phyloP scores from a whole-genome alignment of 1,284 basidiomycete species.

The Neolentinus lepideus region DNA sequence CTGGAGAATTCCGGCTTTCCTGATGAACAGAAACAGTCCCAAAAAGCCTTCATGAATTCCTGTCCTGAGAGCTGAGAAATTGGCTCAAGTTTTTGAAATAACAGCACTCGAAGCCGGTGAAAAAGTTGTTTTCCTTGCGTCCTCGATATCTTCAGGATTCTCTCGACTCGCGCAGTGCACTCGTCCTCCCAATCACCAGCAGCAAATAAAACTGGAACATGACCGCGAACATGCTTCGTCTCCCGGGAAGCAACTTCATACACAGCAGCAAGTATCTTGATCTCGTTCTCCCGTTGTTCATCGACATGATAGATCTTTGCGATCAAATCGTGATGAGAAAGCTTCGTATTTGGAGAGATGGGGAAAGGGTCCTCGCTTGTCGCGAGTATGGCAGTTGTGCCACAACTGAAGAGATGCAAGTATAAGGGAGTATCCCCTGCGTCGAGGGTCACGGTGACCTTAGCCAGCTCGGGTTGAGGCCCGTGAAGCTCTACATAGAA shows the following conservation, averaged over 20 bases:
- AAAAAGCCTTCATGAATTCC: slow-evolving; percentile 12
- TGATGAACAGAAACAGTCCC: slow-evolving; percentile 12
- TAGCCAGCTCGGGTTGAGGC: neutral
- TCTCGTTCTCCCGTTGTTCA: slow-evolving; percentile 9
- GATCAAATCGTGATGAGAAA: neutral
- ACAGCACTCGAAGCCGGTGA: slow-evolving; percentile 5
- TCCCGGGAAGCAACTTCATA: neutral
- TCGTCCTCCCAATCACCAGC: slow-evolving; percentile 1
- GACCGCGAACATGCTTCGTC: slow-evolving; percentile 6
- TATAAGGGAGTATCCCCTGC: neutral
- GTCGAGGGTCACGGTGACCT: neutral
- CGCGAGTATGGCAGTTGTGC: neutral
- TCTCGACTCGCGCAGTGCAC: slow-evolving; percentile 4
- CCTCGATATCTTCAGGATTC: slow-evolving; percentile 2
- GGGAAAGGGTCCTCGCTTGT: neutral
- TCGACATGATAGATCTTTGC: slow-evolving; percentile 18
- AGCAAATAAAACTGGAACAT: slow-evolving; percentile 13
- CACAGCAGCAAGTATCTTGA: slow-evolving; percentile 11
- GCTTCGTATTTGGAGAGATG: neutral
- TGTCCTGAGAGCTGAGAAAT: slow-evolving; percentile 9
- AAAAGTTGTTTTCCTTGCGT: slow-evolving; percentile 1
- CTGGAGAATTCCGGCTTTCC: too few species aligned
- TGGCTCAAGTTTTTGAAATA: slow-evolving; percentile 9
- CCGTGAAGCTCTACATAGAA: neutral
- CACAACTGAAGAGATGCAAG: neutral